Evolutionary conservation across 2,329 filamentous ascomycete species (phyloP).

Genomic region (Colletotrichum chrysophilum): DNA sequence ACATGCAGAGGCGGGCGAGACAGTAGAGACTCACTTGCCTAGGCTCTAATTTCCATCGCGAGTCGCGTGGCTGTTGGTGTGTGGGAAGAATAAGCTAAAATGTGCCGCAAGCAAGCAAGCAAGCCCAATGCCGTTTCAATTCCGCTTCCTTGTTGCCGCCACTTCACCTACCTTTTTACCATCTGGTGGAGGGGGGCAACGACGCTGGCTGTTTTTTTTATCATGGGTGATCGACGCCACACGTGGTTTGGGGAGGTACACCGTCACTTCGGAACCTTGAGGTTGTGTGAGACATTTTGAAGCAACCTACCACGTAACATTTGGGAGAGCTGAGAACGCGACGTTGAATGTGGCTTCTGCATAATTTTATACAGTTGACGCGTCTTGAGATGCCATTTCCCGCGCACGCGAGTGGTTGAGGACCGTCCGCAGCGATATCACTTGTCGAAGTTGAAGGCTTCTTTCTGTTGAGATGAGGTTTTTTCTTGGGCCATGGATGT

Average conservation of each 20-base stretch:
- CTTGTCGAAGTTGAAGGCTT: accelerated
- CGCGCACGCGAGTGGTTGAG: background rate
- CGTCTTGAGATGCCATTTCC: background rate
- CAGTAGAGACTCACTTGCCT: background rate
- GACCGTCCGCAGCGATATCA: background rate
- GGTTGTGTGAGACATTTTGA: background rate
- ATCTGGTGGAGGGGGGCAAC: background rate
- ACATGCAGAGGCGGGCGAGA: background rate
- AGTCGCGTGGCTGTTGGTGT: background rate
- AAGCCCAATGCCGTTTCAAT: background rate
- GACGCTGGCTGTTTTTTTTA: background rate
- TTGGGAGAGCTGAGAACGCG: background rate
- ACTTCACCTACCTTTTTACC: background rate
- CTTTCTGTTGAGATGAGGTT: background rate
- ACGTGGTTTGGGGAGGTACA: background rate
- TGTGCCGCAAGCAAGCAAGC: background rate
- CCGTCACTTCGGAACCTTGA: background rate
- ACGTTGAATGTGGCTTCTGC: background rate
- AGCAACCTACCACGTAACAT: background rate
- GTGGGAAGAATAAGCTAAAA: background rate
- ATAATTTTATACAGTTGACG: background rate
- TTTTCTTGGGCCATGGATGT: background rate
- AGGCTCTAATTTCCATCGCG: background rate
- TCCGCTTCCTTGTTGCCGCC: background rate
- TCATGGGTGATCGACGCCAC: background rate